A percentile compares a stretch with the other conserved stretches of the same genome.
phyloP scores from a whole-genome alignment of 306 rosid species.

The Quercus rubra region DNA sequence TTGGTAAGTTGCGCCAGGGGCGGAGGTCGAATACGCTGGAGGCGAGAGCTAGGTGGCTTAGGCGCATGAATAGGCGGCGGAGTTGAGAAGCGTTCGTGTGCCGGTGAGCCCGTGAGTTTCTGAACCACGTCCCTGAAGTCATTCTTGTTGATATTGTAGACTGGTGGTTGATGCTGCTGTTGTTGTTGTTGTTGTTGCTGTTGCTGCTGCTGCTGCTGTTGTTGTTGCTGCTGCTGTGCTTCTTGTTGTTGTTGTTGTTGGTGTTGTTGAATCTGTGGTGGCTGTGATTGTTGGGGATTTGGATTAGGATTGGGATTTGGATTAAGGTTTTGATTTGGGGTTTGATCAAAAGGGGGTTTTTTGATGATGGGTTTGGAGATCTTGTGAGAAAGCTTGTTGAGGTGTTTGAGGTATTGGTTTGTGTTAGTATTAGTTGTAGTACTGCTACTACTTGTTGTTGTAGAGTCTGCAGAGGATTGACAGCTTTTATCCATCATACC shows the following conservation, averaged over 20 bases:
- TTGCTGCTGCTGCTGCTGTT: background rate
- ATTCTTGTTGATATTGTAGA: conserved; percentile 92
- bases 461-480: conserved; percentile 45
- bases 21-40: conserved; percentile 94
- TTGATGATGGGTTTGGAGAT: conserved; percentile 69
- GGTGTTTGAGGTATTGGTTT: conserved; percentile 59
- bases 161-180: conserved; percentile 89
- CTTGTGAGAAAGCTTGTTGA: conserved; percentile 91
- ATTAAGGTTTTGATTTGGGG: conserved; percentile 11
- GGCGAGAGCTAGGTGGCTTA: conserved; percentile 77
- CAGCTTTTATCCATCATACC: conserved; percentile 35
- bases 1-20: conserved; percentile 66
- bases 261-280: background rate
- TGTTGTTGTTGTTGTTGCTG: conserved; percentile 29
- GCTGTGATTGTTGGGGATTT: conserved; percentile 2
- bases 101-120: conserved; percentile 96
- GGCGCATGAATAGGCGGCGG: conserved; percentile 85
- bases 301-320: conserved; percentile 16
- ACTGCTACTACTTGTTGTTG: background rate
- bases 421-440: conserved; percentile 2
- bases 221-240: background rate
- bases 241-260: background rate
- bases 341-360: conserved; percentile 43
- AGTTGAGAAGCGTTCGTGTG: conserved; percentile 69
- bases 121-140: conserved; percentile 96